A percentile compares a stretch with the other conserved stretches of the same genome.
Conservation (phyloP, 2,329 filamentous ascomycete genomes). For the Pseudogymnoascus sp. region DNA sequence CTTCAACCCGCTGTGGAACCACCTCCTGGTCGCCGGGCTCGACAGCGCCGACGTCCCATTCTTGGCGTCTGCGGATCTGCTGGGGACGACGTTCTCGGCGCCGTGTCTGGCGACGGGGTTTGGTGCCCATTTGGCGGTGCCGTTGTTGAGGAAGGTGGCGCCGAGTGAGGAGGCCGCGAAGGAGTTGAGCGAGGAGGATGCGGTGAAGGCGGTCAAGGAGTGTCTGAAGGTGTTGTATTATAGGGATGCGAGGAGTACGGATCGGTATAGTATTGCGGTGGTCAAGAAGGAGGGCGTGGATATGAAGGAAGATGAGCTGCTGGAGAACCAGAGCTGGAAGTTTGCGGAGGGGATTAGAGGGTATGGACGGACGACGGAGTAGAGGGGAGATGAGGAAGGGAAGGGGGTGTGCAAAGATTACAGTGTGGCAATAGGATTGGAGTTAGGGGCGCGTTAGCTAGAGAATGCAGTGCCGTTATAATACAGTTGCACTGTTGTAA, state of each 20-base stretch:
- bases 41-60: constrained; percentile 75
- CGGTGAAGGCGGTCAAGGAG: constrained; percentile 73
- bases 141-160: constrained; percentile 74
- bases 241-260: constrained; percentile 85
- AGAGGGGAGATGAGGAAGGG: background rate
- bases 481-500: background rate
- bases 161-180: constrained; percentile 74
- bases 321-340: constrained; percentile 95
- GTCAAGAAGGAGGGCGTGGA: constrained; percentile 85
- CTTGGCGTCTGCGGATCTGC: constrained; percentile 81
- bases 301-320: constrained; percentile 71
- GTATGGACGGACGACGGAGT: constrained; percentile 49
- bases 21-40: constrained; percentile 81
- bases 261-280: constrained; percentile 84
- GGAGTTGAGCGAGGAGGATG: constrained; percentile 66
- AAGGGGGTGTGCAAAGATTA: background rate
- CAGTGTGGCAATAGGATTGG: background rate
- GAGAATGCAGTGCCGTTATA: background rate
- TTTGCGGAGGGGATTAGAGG: constrained; percentile 93
- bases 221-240: constrained; percentile 99
- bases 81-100: constrained; percentile 83
- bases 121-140: constrained; percentile 85
- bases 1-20: constrained; percentile 97
- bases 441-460: background rate
- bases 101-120: constrained; percentile 90